These are phyloP conservation scores for Trichoderma afroharzianum DNA, from an alignment of 2,329 filamentous ascomycete species.

Conservation along the genomic window DNA sequence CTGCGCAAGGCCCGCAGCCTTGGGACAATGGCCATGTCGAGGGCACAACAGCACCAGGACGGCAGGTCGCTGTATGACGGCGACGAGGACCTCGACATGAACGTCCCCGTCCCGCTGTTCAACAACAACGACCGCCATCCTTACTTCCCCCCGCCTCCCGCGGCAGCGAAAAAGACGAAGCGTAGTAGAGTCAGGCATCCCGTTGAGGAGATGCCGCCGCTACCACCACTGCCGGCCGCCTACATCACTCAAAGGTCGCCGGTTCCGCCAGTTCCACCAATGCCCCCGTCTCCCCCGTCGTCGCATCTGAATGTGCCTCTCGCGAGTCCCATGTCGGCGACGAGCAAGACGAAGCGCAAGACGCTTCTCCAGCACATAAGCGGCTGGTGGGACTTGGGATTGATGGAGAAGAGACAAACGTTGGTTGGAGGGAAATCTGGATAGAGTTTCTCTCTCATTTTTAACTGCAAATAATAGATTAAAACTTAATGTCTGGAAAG, in stretches of 20 bases:
- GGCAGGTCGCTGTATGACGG: constrained; percentile 24
- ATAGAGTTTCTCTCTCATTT: not conserved
- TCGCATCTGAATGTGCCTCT: not conserved
- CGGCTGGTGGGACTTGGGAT: not conserved
- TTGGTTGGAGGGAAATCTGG: not conserved
- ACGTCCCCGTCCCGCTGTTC: constrained; percentile 18
- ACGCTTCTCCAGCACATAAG: not conserved
- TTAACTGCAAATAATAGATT: not conserved
- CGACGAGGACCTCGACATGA: constrained; percentile 30
- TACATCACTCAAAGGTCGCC: not conserved
- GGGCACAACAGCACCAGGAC: constrained; percentile 23
- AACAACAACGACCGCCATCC: constrained; percentile 22
- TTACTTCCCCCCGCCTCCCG: constrained; percentile 35
- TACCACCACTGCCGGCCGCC: constrained; percentile 27
- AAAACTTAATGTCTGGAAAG: not conserved
- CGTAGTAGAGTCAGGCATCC: constrained; percentile 28
- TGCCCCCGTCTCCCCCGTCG: not conserved
- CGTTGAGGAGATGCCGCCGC: constrained; percentile 29
- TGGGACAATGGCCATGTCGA: constrained; percentile 36
- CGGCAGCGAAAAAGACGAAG: constrained; percentile 31
- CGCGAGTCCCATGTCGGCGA: not conserved
- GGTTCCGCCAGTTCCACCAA: not conserved
- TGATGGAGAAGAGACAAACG: not conserved
- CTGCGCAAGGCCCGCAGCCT: constrained; percentile 32
- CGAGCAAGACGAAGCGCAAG: not conserved